Conservation (phyloP, 257 asterid genomes). For the Solanum piurae region DNA sequence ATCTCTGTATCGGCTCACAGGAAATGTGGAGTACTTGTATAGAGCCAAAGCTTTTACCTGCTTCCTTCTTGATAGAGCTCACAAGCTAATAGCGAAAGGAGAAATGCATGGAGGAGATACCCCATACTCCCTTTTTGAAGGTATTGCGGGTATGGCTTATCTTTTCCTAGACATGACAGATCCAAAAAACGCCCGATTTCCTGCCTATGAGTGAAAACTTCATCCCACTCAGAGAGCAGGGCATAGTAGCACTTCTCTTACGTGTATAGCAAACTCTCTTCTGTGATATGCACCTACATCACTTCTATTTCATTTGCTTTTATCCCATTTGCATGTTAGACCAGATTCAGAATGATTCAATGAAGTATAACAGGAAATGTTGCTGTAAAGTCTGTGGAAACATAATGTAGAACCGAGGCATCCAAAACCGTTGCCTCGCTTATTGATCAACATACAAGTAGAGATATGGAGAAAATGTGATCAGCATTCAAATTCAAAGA, state of each 20-base stretch:
- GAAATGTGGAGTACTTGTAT: slow-evolving; percentile 40
- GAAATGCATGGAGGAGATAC: slow-evolving; percentile 63
- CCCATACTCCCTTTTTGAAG: slow-evolving; percentile 63
- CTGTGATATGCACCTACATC: not conserved
- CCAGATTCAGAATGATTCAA: not conserved
- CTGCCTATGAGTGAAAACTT: slow-evolving; percentile 40
- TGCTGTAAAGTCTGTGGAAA: not conserved
- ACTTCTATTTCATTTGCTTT: not conserved
- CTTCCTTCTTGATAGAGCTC: slow-evolving; percentile 62
- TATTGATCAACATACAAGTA: not conserved
- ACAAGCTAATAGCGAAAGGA: slow-evolving; percentile 41
- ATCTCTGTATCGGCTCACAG: slow-evolving; percentile 61
- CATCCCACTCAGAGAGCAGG: no score
- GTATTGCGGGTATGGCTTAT: slow-evolving; percentile 64
- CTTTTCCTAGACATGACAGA: slow-evolving; percentile 66
- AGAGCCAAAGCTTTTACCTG: slow-evolving; percentile 76
- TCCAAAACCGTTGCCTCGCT: not conserved
- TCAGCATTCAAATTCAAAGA: not conserved
- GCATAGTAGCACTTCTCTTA: not conserved
- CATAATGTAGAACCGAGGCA: not conserved
- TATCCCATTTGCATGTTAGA: not conserved
- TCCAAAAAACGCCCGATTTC: slow-evolving; percentile 52
- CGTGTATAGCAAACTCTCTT: not conserved
- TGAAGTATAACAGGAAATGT: not conserved
- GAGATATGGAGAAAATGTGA: not conserved